A percentile compares a stretch with the other conserved stretches of the same genome.
Evolutionary conservation across 495 filamentous ascomycete species (phyloP).

Genomic region (Tuber magnatum): DNA sequence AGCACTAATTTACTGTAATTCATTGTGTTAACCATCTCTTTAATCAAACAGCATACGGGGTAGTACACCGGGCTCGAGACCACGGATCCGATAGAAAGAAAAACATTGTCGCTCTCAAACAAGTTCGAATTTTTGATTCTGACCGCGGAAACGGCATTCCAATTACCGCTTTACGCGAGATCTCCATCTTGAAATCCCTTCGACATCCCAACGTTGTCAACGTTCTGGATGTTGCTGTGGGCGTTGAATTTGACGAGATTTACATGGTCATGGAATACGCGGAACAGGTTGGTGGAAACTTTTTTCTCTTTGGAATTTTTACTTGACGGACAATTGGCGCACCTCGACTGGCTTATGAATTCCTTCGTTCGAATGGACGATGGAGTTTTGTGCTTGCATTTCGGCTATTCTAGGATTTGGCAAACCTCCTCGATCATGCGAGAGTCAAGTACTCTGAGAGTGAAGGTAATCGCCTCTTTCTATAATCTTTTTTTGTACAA

Average conservation of each 20-base stretch:
- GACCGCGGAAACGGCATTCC: conserved; percentile 48
- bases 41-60: conserved; percentile 43
- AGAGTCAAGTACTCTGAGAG: conserved; percentile 46
- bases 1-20: neutral
- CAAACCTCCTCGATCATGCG: conserved; percentile 46
- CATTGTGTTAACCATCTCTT: conserved; percentile 5
- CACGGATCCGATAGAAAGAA: conserved; percentile 30
- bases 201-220: conserved; percentile 46
- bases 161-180: conserved; percentile 47
- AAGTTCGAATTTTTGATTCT: conserved; percentile 44
- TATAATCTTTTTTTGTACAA: neutral
- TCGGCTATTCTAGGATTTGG: conserved; percentile 45
- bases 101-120: conserved; percentile 45
- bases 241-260: conserved; percentile 43
- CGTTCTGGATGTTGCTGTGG: conserved; percentile 47
- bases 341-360: conserved; percentile 48
- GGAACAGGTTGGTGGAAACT: conserved; percentile 47
- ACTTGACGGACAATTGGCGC: conserved; percentile 37
- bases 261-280: conserved; percentile 51
- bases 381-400: conserved; percentile 42
- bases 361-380: conserved; percentile 43
- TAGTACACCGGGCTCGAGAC: conserved; percentile 45
- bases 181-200: conserved; percentile 45
- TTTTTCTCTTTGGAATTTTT: conserved; percentile 23
- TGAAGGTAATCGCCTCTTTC: conserved; percentile 41